These are phyloP conservation scores for Coemansia sp. DNA, from an alignment of 192 early-diverging fungal species.

Conservation along the genomic window DNA sequence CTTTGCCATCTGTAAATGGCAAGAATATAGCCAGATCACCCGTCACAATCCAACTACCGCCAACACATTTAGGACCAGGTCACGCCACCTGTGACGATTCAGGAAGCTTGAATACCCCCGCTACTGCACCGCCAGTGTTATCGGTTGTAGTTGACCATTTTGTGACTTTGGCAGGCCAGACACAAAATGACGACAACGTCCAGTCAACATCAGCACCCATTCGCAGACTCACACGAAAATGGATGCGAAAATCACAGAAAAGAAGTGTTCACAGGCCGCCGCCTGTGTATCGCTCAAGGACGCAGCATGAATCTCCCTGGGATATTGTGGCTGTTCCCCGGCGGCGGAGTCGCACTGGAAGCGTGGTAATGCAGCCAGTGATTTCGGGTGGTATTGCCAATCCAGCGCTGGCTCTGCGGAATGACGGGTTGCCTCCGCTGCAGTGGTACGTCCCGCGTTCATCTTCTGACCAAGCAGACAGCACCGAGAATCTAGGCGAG, in stretches of 20 bases:
- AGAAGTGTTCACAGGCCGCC: neutral
- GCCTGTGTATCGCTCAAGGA: constrained; percentile 22
- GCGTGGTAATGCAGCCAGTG: constrained; percentile 10
- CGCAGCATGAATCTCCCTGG: constrained; percentile 33
- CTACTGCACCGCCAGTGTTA: neutral
- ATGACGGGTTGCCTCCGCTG: constrained; percentile 35
- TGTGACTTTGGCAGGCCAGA: neutral
- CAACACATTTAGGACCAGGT: neutral
- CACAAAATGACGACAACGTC: neutral
- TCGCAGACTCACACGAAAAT: constrained; percentile 9
- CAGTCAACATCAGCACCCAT: neutral
- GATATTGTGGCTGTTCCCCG: constrained; percentile 33
- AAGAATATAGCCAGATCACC: neutral
- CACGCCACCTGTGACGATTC: neutral
- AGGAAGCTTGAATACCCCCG: neutral
- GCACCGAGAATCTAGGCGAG: neutral
- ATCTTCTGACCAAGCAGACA: neutral
- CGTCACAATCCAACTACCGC: neutral
- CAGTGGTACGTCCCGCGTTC: constrained; percentile 42
- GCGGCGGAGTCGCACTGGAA: constrained; percentile 11
- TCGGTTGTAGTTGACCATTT: constrained; percentile 15
- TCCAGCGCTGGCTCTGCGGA: constrained; percentile 32
- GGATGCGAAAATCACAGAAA: constrained; percentile 12
- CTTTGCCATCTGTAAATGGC: neutral
- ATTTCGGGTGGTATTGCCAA: constrained; percentile 14